Percentiles rank a stretch among this genome's conserved stretches.
phyloP scores from a whole-genome alignment of 768 basidiomycete species.

The Amanita brunnescens region DNA sequence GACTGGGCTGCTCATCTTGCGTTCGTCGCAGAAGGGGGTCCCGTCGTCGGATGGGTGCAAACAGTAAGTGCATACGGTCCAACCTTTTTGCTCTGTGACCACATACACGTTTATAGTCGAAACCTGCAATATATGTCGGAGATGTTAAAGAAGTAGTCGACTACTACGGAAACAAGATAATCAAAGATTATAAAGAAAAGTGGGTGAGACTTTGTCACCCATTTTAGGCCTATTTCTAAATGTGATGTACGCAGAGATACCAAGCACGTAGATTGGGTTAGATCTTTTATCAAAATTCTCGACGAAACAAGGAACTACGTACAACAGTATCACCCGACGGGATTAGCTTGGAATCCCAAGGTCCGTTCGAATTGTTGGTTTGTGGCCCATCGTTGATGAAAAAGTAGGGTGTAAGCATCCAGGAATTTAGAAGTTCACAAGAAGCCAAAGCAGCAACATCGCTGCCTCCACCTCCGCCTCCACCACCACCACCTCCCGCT shows the following conservation, averaged over 20 bases:
- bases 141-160: slow-evolving; percentile 80
- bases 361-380: slow-evolving; percentile 27
- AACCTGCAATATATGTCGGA: slow-evolving; percentile 71
- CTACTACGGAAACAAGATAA: slow-evolving; percentile 85
- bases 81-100: not conserved
- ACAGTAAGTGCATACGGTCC: slow-evolving; percentile 44
- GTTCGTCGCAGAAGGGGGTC: slow-evolving; percentile 73
- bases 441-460: slow-evolving; percentile 21
- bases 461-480: slow-evolving; percentile 41
- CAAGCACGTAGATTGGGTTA: slow-evolving; percentile 86
- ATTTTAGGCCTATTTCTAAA: slow-evolving; percentile 1
- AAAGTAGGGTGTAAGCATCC: slow-evolving; percentile 48
- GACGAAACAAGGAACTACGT: slow-evolving; percentile 80
- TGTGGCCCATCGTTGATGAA: slow-evolving; percentile 29
- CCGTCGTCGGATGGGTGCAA: slow-evolving; percentile 82
- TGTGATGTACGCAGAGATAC: slow-evolving; percentile 48
- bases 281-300: slow-evolving; percentile 55
- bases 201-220: slow-evolving; percentile 26
- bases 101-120: slow-evolving; percentile 37
- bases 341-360: slow-evolving; percentile 82
- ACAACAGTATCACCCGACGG: slow-evolving; percentile 77
- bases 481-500: slow-evolving; percentile 49
- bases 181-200: slow-evolving; percentile 93
- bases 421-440: slow-evolving; percentile 16
- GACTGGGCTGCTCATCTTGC: slow-evolving; percentile 80